Base-by-base conservation (phyloP, 1,139 yeast species). In the Yamadazyma dushanensis region DNA sequence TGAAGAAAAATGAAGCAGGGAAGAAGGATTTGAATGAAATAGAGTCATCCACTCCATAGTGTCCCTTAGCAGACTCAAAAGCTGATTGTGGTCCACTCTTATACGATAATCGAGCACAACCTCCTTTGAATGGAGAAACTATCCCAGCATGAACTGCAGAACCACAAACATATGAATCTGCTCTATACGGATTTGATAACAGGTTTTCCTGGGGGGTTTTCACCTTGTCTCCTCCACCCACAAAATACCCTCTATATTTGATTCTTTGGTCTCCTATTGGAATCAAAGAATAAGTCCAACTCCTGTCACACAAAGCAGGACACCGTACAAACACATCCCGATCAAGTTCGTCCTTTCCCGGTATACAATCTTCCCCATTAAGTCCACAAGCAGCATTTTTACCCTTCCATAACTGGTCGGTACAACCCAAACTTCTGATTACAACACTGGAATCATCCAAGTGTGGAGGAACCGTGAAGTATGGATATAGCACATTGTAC, bases 101-200 rank as follows among this genome's bases (percentile, higher is more conserved):
- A 56, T 80, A 80, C 5, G 79, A 63, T 5, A 88, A 47, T 32
- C 76, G 64, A 1, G 89, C 90, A 56, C 95, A 83, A 0, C 97
- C 97, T 2, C 98, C 98, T 42, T 64, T 63, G 29, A 70, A 55
- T 16, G 92, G 83, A 1, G 94, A 80, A 1, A 89, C 63, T 0
- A 80, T 53, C 1, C 97, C 97, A 2, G 90, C 82, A 56, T 90
- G 96, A 3, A 85, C 78, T 0, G 95, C 97, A 1, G 97, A 83
- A 0, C 90, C 94, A 59, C 98, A 92, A 0, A 92, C 81, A 52
- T 69, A 89, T 1, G 96, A 85, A 58, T 92, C 98, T 0, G 88
- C 92, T 41, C 98, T 68, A 52, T 88, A 92, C 1, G 89, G 88
- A 11, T 26, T 26, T 15, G 29, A 15, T 9, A 26, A 8, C 36